These are phyloP conservation scores for Madurella mycetomatis DNA, from an alignment of 2,329 filamentous ascomycete species.

Conservation along the genomic window DNA sequence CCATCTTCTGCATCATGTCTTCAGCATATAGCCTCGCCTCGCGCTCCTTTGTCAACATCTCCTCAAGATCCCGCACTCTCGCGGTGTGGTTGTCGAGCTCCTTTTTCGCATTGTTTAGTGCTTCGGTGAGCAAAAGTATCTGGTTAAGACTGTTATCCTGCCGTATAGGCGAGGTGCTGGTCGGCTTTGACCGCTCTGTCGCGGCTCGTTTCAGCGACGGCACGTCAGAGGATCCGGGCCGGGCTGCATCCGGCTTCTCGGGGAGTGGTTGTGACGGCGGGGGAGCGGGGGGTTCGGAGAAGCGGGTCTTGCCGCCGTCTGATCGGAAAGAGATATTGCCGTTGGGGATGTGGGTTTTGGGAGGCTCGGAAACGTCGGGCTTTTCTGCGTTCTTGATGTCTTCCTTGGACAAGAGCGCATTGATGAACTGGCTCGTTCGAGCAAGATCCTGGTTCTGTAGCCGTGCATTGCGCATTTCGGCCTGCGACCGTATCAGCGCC, in stretches of 20 bases:
- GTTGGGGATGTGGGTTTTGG: conserved; percentile 47
- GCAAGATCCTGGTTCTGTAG: conserved; percentile 82
- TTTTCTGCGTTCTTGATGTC: conserved; percentile 56
- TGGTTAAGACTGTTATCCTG: conserved; percentile 59
- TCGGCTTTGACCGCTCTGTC: conserved; percentile 66
- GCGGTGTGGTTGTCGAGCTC: conserved; percentile 81
- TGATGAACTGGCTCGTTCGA: conserved; percentile 77
- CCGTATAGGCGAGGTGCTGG: conserved; percentile 55
- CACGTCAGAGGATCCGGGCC: conserved; percentile 37
- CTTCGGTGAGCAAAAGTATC: conserved; percentile 79
- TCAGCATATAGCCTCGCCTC: conserved; percentile 80
- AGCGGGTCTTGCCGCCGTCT: conserved; percentile 70
- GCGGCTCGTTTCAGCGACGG: conserved; percentile 69
- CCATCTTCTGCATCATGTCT: conserved; percentile 68
- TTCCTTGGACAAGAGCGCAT: conserved; percentile 70
- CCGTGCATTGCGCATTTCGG: conserved; percentile 84
- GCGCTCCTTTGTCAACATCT: conserved; percentile 71
- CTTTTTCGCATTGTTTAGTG: conserved; percentile 74
- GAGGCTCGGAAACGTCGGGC: conserved; percentile 42
- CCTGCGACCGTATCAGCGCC: conserved; percentile 44
- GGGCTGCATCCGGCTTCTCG: conserved; percentile 76
- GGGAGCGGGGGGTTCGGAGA: conserved; percentile 88
- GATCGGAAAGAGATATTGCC: conserved; percentile 56
- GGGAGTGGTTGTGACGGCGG: conserved; percentile 90
- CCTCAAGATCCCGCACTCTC: conserved; percentile 76